Evolutionary conservation across 2,329 filamentous ascomycete species (phyloP).

Genomic region (Sporothrix pallida): DNA sequence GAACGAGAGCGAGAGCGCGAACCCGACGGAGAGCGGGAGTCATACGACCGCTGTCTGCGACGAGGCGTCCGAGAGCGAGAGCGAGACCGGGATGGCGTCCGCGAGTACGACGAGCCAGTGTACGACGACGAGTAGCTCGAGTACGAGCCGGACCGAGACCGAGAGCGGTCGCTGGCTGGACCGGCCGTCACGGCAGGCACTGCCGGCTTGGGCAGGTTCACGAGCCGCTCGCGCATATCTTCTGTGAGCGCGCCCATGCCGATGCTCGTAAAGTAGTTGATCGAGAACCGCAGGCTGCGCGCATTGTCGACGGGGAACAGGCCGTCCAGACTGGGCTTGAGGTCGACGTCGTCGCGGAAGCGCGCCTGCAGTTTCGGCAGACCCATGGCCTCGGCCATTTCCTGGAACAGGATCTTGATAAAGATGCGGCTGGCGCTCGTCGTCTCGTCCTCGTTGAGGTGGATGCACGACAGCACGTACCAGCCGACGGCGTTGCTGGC

Average conservation of each 20-base stretch:
- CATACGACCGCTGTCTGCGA: constrained; percentile 30
- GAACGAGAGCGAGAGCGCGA: constrained; percentile 22
- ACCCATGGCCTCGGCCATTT: constrained; percentile 84
- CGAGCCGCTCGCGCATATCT: constrained; percentile 88
- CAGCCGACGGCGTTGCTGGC: constrained; percentile 88
- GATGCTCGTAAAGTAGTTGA: constrained; percentile 99
- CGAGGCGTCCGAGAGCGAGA: constrained; percentile 48
- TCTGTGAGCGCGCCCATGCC: constrained; percentile 95
- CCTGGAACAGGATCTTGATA: constrained; percentile 96
- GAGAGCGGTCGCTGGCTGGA: constrained; percentile 24
- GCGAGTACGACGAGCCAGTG: constrained; percentile 65
- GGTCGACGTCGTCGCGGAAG: constrained; percentile 72
- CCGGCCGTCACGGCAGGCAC: constrained; percentile 66
- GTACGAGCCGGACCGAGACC: constrained; percentile 67
- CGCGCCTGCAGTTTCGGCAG: constrained; percentile 78
- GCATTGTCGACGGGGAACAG: constrained; percentile 90
- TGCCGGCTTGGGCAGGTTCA: constrained; percentile 86
- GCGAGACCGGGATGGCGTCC: constrained; percentile 48
- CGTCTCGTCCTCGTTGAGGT: constrained; percentile 95
- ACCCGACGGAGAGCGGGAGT: constrained; percentile 33
- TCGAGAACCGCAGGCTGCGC: constrained; percentile 90
- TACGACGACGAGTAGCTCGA: constrained; percentile 83
- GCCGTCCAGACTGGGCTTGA: constrained; percentile 79
- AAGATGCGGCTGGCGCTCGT: constrained; percentile 97
- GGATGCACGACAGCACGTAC: constrained; percentile 84